These are phyloP conservation scores for Collybiopsis confluens DNA, from an alignment of 768 basidiomycete species.

Conservation along the genomic window DNA sequence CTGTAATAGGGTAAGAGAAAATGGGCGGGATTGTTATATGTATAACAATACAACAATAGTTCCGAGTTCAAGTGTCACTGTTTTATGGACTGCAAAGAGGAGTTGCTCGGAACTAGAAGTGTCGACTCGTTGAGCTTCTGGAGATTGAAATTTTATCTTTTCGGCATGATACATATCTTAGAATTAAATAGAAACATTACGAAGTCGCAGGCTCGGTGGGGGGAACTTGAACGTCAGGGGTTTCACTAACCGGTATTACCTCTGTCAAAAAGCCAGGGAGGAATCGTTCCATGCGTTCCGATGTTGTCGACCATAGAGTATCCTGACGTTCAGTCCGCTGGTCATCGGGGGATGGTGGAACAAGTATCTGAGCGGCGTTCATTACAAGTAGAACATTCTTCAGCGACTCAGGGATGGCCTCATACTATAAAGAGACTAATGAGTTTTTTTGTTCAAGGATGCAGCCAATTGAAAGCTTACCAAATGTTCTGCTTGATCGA, in stretches of 20 bases:
- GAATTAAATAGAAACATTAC: too few relatives aligned
- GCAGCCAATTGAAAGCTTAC: slow-evolving; percentile 41
- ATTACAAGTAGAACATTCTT: slow-evolving; percentile 97
- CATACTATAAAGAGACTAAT: slow-evolving; percentile 50
- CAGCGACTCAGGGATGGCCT: slow-evolving; percentile 93
- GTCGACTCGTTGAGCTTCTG: too few relatives aligned
- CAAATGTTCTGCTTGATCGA: slow-evolving; percentile 80
- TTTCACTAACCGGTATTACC: slow-evolving; percentile 42
- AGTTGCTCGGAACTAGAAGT: too few relatives aligned
- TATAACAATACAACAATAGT: too few relatives aligned
- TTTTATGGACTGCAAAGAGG: too few relatives aligned
- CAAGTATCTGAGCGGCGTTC: slow-evolving; percentile 82
- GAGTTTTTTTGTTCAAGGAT: too few relatives aligned
- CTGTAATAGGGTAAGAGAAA: too few relatives aligned
- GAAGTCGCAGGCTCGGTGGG: neutral
- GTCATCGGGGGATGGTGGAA: slow-evolving; percentile 55
- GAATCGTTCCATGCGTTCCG: slow-evolving; percentile 85
- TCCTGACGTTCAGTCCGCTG: slow-evolving; percentile 55
- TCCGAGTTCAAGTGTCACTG: too few relatives aligned
- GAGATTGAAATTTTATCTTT: too few relatives aligned
- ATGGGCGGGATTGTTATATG: too few relatives aligned
- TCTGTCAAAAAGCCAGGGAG: slow-evolving; percentile 84
- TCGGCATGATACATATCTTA: too few relatives aligned
- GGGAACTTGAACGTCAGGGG: slow-evolving; percentile 20
- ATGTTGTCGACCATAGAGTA: slow-evolving; percentile 80